phyloP scores from a whole-genome alignment of 2,329 filamentous ascomycete species.

The Aspergillus sp. region DNA sequence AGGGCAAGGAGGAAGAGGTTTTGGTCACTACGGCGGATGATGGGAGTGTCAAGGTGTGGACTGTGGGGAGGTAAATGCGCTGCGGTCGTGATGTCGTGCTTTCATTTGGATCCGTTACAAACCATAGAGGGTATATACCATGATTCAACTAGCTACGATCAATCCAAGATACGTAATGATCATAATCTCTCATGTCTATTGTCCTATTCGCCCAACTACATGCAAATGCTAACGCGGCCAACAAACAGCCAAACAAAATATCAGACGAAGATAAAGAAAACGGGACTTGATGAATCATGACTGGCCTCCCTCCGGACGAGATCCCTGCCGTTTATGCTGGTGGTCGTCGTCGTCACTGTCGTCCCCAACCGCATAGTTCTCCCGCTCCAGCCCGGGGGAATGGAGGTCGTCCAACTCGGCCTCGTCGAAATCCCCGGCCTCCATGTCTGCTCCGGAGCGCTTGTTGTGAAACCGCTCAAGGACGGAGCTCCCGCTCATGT shows the following conservation, averaged over 20 bases:
- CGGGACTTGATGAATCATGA: slow-evolving; percentile 6
- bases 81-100: too few relatives aligned
- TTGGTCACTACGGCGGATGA: slow-evolving; percentile 91
- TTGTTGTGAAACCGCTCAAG: slow-evolving; percentile 50
- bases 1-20: slow-evolving; percentile 68
- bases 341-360: slow-evolving; percentile 42
- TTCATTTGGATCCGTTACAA: too few relatives aligned
- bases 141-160: too few relatives aligned
- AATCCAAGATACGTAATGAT: neutral
- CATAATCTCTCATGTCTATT: slow-evolving; percentile 3
- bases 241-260: slow-evolving; percentile 4
- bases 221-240: slow-evolving; percentile 1
- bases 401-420: slow-evolving; percentile 58
- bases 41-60: slow-evolving; percentile 82
- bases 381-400: slow-evolving; percentile 31
- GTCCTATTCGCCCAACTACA: neutral
- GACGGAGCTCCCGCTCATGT: slow-evolving; percentile 40
- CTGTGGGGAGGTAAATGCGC: slow-evolving; percentile 39
- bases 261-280: slow-evolving; percentile 7
- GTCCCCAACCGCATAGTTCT: slow-evolving; percentile 50
- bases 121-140: too few relatives aligned
- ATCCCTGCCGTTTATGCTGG: slow-evolving; percentile 9
- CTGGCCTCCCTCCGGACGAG: slow-evolving; percentile 6
- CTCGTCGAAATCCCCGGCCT: slow-evolving; percentile 63
- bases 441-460: slow-evolving; percentile 50